Base-by-base conservation (phyloP, 805 yeast genomes). In the Isabelozyma rhagii region DNA sequence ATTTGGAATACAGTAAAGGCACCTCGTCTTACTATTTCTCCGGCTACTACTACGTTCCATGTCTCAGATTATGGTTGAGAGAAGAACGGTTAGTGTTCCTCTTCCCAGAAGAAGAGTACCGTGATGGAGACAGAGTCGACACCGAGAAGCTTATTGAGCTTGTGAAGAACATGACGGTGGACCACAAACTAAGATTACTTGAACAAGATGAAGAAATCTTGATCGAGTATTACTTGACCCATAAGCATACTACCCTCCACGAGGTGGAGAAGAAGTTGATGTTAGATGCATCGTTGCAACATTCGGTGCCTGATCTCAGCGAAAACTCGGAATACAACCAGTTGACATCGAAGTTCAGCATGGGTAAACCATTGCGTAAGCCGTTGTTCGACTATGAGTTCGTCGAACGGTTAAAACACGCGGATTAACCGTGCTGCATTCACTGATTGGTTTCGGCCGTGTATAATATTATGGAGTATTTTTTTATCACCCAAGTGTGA, bases 171-270 rank as follows among this genome's bases (percentile, higher is more conserved):
- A 50, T 64, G 47, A 52, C 49, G 13, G 54, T 55, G 11, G 59
- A 59, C n/a, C 62, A 63, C 39, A 62, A 62, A 44, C 53, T 63
- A 7, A 53, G 51, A 39, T 47, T 65, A 13, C 47, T 66, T 9
- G 55, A 56, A 34, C 51, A 52, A 28, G 59, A 60, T 43, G 60
- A 63, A 15, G 56, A 60, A 18, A 45, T 59, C 27, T 50, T 64
- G n/a, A 54, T 57, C 21, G 68, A 64, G 50, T 66, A 66, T 53
- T 60, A 59, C 43, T 51, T 61, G 45, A 63, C 69, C 3, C 62
- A 62, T 21, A 57, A 62, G 44, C 46, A 48, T 15, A 63, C 69
- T 6, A 52, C 54, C 21, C 53, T 55, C 28, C 71, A 66, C 53
- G 62, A 61, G 46, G 44, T 56, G 39, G 65, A 62, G 44, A 55